Conservation (phyloP, 73 alveolate genomes). For the Breviolum minutum region DNA sequence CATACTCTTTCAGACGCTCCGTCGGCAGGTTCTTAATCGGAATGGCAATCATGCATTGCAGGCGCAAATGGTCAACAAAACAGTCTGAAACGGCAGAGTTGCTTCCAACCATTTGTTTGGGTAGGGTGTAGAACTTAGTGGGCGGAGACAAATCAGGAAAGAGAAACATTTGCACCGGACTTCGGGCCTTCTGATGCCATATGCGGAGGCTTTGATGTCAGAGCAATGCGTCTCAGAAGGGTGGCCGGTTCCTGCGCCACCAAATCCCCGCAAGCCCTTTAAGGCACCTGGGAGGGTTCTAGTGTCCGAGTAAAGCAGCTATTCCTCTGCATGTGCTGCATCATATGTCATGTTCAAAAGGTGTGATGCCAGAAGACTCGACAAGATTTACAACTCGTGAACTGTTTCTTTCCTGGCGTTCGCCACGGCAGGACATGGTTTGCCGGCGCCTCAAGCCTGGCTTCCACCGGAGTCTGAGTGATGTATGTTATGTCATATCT, state of each 20-base stretch:
- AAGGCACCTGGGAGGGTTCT: not conserved
- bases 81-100: too few species aligned
- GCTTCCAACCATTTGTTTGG: too few species aligned
- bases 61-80: not conserved
- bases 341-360: too few species aligned
- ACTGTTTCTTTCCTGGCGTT: not conserved
- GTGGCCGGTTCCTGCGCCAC: slow-evolving; percentile 81
- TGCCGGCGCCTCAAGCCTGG: slow-evolving; percentile 2
- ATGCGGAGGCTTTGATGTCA: slow-evolving; percentile 46
- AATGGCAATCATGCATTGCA: slow-evolving; percentile 63
- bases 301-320: too few species aligned
- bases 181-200: not conserved
- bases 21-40: slow-evolving; percentile 60
- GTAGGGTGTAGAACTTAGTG: too few species aligned
- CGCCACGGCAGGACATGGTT: slow-evolving; percentile 4
- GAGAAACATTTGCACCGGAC: not conserved
- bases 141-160: not conserved
- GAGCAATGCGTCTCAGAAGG: slow-evolving; percentile 91
- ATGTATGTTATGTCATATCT: not conserved
- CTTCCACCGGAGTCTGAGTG: not conserved
- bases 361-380: too few species aligned
- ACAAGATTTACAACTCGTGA: too few species aligned
- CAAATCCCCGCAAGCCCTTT: slow-evolving; percentile 77
- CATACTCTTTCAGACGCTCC: not conserved
- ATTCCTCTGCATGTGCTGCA: too few species aligned